phyloP scores from a whole-genome alignment of 176 grass and related monocot species.

The Raddia distichophylla region DNA sequence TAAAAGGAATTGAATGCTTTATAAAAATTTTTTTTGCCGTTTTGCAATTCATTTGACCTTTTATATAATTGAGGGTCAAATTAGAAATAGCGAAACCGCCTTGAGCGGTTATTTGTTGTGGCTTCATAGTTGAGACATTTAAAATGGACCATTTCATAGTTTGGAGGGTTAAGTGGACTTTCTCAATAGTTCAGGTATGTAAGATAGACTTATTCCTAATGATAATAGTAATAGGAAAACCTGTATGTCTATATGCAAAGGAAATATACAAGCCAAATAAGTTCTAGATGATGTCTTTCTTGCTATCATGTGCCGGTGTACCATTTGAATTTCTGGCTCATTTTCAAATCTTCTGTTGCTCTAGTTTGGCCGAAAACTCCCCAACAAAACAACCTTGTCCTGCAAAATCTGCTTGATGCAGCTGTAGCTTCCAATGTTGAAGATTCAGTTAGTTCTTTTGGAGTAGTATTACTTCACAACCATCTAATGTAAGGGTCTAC shows the following conservation, averaged over 20 bases:
- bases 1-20: no score
- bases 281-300: background rate
- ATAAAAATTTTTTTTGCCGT: no score
- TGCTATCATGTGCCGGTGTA: background rate
- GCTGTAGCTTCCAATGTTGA: background rate
- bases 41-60: no score
- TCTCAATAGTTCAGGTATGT: no score
- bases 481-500: background rate
- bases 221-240: background rate
- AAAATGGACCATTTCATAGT: no score
- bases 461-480: background rate
- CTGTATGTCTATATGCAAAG: background rate
- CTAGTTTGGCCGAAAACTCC: background rate
- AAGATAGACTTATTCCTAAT: background rate
- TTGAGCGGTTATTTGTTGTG: no score
- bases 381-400: background rate
- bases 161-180: no score
- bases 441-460: background rate
- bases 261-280: background rate
- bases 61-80: no score
- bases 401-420: background rate
- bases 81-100: no score
- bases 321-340: background rate
- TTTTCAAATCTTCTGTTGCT: background rate
- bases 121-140: no score